Conservation (phyloP, 2,329 filamentous ascomycete species). For the Zelopaecilomyces penicillatus region DNA sequence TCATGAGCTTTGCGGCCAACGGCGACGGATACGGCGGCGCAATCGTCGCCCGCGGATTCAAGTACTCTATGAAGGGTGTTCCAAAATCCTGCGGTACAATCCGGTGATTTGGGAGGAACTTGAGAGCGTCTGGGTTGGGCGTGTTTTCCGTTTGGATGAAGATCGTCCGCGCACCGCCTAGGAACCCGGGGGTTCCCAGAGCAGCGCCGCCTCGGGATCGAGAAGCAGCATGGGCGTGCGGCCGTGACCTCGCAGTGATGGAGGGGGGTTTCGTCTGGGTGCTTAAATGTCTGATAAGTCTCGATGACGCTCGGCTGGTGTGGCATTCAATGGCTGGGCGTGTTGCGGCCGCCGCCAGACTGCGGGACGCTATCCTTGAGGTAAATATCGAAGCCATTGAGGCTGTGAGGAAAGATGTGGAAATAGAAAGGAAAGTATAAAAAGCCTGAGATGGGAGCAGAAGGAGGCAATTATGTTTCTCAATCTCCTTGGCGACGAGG, state of each 20-base stretch:
- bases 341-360: slow-evolving; percentile 13
- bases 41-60: slow-evolving; percentile 80
- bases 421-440: neutral
- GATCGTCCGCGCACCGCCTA: slow-evolving; percentile 57
- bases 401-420: neutral
- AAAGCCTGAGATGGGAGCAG: slow-evolving; percentile 1
- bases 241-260: slow-evolving; percentile 15
- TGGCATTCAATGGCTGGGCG: slow-evolving; percentile 13
- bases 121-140: slow-evolving; percentile 90
- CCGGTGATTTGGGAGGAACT: slow-evolving; percentile 86
- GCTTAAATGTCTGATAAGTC: slow-evolving; percentile 20
- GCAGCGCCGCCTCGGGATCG: slow-evolving; percentile 15
- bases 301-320: slow-evolving; percentile 16
- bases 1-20: slow-evolving; percentile 81
- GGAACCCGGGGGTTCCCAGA: slow-evolving; percentile 10
- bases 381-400: too few species aligned
- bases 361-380: slow-evolving; percentile 1
- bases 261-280: slow-evolving; percentile 15
- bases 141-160: slow-evolving; percentile 97
- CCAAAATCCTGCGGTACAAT: slow-evolving; percentile 68
- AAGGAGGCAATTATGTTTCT: slow-evolving; percentile 1
- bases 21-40: slow-evolving; percentile 84
- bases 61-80: slow-evolving; percentile 82
- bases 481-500: neutral
- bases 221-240: slow-evolving; percentile 11